phyloP scores from a whole-genome alignment of 257 asterid species.

The Plantago elongata region DNA sequence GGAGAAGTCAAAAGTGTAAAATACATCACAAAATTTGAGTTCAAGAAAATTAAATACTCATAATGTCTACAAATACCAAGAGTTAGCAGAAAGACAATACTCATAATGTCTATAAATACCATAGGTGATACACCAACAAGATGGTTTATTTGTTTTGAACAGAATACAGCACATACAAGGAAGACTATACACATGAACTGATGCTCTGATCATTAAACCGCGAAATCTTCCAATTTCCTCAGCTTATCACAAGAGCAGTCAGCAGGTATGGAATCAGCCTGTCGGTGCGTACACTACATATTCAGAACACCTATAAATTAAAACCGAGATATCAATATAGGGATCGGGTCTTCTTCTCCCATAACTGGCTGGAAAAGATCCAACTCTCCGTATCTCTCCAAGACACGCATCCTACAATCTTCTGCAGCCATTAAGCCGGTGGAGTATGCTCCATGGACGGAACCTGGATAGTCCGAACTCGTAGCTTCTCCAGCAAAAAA shows the following conservation, averaged over 20 bases:
- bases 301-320: slow-evolving; percentile 19
- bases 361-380: slow-evolving; percentile 67
- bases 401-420: slow-evolving; percentile 83
- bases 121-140: background rate
- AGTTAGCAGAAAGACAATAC: background rate
- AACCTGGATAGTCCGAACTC: slow-evolving; percentile 72
- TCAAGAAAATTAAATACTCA: background rate
- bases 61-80: background rate
- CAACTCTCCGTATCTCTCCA: slow-evolving; percentile 75
- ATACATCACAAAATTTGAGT: background rate
- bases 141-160: background rate
- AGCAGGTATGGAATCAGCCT: slow-evolving; percentile 17
- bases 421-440: slow-evolving; percentile 89
- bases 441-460: slow-evolving; percentile 86
- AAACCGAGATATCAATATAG: slow-evolving; percentile 67
- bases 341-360: slow-evolving; percentile 62
- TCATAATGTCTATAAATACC: slow-evolving; percentile 1
- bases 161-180: slow-evolving; percentile 5
- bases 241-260: slow-evolving; percentile 48
- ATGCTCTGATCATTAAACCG: slow-evolving; percentile 52
- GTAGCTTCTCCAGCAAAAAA: slow-evolving; percentile 96
- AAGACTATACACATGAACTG: slow-evolving; percentile 22
- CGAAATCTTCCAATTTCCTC: slow-evolving; percentile 34
- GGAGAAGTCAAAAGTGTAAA: too few species aligned
- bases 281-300: background rate